Conservation (phyloP, 2,329 filamentous ascomycete genomes). For the Aspergillus amoenus region DNA sequence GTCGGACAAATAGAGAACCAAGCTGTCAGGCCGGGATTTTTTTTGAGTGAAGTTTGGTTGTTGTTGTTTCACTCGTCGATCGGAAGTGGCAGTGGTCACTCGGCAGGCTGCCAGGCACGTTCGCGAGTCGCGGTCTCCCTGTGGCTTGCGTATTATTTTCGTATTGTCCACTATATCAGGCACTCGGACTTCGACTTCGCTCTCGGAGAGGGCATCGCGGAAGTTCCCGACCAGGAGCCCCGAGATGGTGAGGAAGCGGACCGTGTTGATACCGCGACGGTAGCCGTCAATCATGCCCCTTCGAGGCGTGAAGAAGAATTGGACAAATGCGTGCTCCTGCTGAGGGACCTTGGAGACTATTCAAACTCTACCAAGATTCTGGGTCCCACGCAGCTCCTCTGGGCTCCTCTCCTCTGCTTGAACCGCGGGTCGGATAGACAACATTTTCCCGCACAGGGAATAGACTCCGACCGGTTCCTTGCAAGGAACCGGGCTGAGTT, state of each 20-base stretch:
- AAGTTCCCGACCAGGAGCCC: not conserved
- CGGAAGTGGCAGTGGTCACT: not conserved
- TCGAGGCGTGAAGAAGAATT: constrained; percentile 1
- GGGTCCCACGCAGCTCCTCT: constrained; percentile 9
- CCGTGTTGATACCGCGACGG: not conserved
- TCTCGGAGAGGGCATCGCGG: not conserved
- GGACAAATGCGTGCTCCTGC: not conserved
- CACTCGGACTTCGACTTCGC: not conserved
- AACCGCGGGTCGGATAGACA: constrained; percentile 14
- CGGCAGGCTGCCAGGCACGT: not conserved
- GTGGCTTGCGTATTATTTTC: not conserved
- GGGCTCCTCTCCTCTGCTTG: not conserved
- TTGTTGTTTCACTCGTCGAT: not conserved
- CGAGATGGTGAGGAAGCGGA: not conserved
- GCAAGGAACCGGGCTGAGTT: not conserved
- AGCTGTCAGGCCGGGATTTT: not conserved
- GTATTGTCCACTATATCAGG: not conserved
- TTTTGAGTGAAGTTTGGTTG: not conserved
- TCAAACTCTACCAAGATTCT: constrained; percentile 12
- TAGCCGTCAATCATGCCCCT: not conserved
- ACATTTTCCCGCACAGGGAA: constrained; percentile 14
- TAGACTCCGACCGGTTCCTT: constrained; percentile 10
- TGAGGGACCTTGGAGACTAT: constrained; percentile 14
- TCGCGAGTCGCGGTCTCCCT: not conserved
- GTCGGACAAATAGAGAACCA: not conserved